Base-by-base conservation (phyloP, 805 yeast genomes). In the Cyberlindnera suaveolens region DNA sequence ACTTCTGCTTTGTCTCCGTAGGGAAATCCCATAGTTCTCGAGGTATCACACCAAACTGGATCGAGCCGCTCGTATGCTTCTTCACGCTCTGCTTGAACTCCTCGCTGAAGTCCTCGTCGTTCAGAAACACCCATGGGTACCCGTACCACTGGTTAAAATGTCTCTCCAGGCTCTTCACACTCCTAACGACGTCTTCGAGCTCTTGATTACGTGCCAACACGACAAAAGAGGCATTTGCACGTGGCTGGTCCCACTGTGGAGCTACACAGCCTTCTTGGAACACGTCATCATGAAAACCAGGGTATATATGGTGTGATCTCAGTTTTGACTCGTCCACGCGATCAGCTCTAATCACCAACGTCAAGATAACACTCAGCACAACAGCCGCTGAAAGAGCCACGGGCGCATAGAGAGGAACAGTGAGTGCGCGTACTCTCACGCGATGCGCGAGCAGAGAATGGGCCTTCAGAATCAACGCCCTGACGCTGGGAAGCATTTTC, bases 121-220 rank as follows among this genome's bases (percentile, higher is more conserved):
- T 91, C 16, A 93, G 63, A 53, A 93, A 87, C 1, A 87, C 82
- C 82, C 95, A 93, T 0, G 96, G 97, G 60, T 93, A 93, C 51
- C 84, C 76, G 62, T 73, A 93, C 96, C 96, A 88, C 54, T 90
- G 90, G 61, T 91, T 91, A 67, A 90, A 91, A 60, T 84, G 96
- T 20, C 86, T 70, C 60, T 91, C 98, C 43, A 93, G 57, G 3
- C 90, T 79, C 27, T 68, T 63, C 74, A 91, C 79, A 3, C 93
- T 80, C 43, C 73, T 69, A 2, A 85, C 56, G 2, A 88, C 96
- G n/a, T 85, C 95, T 3, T 77, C 74, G 2, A 88, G 46, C 56
- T 91, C 98, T 4, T 76, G 67, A 58, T 91, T 89, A 47, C 96
- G 68, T 0, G 96, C 88, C 39, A 91, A 65, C 60, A 90, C 82